Conservation (phyloP, 1,284 basidiomycete genomes). For the Golubevia sp. region DNA sequence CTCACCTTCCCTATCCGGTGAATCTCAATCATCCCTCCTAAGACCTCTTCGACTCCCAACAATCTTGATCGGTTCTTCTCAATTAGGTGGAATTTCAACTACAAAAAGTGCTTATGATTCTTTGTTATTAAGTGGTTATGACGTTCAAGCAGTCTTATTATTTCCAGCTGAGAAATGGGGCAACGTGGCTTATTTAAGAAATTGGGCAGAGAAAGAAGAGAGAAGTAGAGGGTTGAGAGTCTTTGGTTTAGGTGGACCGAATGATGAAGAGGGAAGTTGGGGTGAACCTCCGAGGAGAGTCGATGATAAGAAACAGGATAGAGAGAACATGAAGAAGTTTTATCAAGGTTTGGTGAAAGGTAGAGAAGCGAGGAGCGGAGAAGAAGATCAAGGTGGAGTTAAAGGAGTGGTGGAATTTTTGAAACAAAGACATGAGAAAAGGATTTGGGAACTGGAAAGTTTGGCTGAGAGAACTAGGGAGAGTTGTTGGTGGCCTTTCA, state of each 20-base stretch:
- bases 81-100: conserved; percentile 91
- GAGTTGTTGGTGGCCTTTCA: conserved; percentile 60
- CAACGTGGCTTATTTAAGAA: no score
- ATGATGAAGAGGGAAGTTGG: conserved; percentile 7
- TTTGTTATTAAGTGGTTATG: conserved; percentile 84
- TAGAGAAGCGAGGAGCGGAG: neutral
- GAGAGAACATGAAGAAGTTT: conserved; percentile 29
- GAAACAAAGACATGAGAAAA: conserved; percentile 20
- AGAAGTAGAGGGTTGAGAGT: conserved; percentile 11
- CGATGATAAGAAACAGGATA: conserved; percentile 22
- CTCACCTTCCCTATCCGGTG: conserved; percentile 83
- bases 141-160: conserved; percentile 82
- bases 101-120: conserved; percentile 93
- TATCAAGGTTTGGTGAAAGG: conserved; percentile 43
- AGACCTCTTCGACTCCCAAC: conserved; percentile 78
- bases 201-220: neutral
- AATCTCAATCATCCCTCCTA: conserved; percentile 69
- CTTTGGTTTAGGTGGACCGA: conserved; percentile 40
- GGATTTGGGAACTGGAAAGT: conserved; percentile 24
- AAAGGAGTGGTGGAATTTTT: conserved; percentile 37
- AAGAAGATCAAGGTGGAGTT: conserved; percentile 18
- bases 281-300: conserved; percentile 39
- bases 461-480: conserved; percentile 38
- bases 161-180: conserved; percentile 44
- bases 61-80: conserved; percentile 82